phyloP scores from a whole-genome alignment of 2,329 filamentous ascomycete species.

The Amauroascus verrucosus region DNA sequence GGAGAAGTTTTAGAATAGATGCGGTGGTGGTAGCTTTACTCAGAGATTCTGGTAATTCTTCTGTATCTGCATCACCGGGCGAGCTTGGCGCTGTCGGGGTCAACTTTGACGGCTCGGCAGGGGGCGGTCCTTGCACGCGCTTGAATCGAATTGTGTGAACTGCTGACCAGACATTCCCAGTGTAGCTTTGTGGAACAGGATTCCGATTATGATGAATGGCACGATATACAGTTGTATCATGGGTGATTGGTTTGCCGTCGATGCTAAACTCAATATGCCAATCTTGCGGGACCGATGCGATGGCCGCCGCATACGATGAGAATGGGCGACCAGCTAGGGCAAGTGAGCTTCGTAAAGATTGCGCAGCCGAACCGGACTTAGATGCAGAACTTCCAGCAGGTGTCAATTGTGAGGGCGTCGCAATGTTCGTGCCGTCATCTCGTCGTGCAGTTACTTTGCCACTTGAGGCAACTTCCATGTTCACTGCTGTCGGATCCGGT shows the following conservation, averaged over 20 bases:
- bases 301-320: constrained; percentile 69
- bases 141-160: constrained; percentile 89
- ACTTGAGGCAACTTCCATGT: constrained; percentile 74
- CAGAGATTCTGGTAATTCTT: constrained; percentile 64
- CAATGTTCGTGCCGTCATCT: constrained; percentile 78
- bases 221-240: constrained; percentile 91
- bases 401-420: constrained; percentile 61
- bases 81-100: constrained; percentile 41
- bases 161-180: constrained; percentile 76
- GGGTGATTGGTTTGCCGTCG: constrained; percentile 69
- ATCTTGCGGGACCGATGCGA: constrained; percentile 72
- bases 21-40: constrained; percentile 74
- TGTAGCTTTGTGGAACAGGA: constrained; percentile 53
- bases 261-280: constrained; percentile 97
- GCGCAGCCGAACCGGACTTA: constrained; percentile 26
- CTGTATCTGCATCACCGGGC: constrained; percentile 43
- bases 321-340: constrained; percentile 50
- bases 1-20: constrained; percentile 75
- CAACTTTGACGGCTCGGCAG: constrained; percentile 58
- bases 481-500: constrained; percentile 79
- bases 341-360: constrained; percentile 44
- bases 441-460: constrained; percentile 85
- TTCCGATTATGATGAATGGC: constrained; percentile 68
- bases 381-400: constrained; percentile 38
- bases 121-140: constrained; percentile 71